Evolutionary conservation across 2,329 filamentous ascomycete genomes (phyloP).

Genomic region (Fusarium piperis): DNA sequence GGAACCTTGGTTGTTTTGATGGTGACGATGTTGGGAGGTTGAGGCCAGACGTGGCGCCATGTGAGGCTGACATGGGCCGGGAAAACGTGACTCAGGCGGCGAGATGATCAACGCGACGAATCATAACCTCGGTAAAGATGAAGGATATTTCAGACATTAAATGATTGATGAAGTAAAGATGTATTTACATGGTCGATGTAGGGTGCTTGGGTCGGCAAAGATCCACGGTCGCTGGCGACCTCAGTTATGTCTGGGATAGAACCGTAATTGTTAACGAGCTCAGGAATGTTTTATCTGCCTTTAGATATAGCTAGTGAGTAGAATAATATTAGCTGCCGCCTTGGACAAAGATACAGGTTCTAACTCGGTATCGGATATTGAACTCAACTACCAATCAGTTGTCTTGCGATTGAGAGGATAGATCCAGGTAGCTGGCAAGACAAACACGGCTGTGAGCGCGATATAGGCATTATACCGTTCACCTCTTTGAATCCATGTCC

Average conservation of each 20-base stretch:
- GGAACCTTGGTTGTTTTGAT: not conserved
- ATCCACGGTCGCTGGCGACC: too few species aligned
- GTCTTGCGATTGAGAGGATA: not conserved
- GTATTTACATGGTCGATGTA: not conserved
- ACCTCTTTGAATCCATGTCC: rapidly evolving
- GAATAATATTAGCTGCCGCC: not conserved
- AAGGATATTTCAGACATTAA: not conserved
- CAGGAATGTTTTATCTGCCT: not conserved
- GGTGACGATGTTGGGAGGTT: not conserved
- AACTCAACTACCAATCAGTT: not conserved
- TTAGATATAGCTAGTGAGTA: not conserved
- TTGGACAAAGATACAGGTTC: not conserved
- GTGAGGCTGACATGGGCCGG: not conserved
- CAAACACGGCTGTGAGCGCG: not conserved
- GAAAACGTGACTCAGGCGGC: not conserved
- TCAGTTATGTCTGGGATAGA: not conserved
- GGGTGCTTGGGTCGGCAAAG: too few species aligned
- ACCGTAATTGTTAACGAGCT: not conserved
- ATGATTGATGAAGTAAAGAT: not conserved
- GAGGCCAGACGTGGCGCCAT: not conserved
- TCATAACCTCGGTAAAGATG: not conserved
- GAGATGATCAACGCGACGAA: not conserved
- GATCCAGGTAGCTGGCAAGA: not conserved
- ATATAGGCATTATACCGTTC: not conserved
- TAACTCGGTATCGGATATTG: not conserved